phyloP scores from a whole-genome alignment of 73 alveolate species.

The Paramecium primaurelia region DNA sequence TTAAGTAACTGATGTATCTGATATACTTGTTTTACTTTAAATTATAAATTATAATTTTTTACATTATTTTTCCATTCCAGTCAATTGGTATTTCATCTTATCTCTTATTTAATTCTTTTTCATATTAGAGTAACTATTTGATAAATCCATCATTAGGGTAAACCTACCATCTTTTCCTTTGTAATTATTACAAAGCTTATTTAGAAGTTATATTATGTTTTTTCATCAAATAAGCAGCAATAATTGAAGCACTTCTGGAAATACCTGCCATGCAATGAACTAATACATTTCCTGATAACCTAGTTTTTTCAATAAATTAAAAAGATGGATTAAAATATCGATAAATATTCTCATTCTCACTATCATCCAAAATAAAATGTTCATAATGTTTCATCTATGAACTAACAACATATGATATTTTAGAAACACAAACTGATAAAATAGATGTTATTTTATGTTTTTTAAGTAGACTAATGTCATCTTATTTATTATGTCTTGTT shows the following conservation, averaged over 20 bases:
- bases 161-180: conserved; percentile 62
- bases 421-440: not conserved
- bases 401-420: not conserved
- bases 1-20: not conserved
- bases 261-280: conserved; percentile 82
- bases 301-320: not conserved
- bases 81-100: not conserved
- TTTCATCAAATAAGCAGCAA: conserved; percentile 73
- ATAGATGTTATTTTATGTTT: not conserved
- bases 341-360: not conserved
- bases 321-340: not conserved
- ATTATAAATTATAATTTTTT: not conserved
- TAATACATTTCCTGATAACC: conserved; percentile 55
- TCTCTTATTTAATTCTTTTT: not conserved
- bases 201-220: conserved; percentile 52
- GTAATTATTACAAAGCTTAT: conserved; percentile 66
- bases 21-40: not conserved
- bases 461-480: not conserved
- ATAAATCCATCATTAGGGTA: conserved; percentile 76
- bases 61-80: not conserved
- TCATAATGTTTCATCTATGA: not conserved
- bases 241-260: conserved; percentile 72
- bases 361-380: not conserved
- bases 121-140: conserved; percentile 68
- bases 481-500: not conserved